Percentiles rank a stretch among this genome's conserved stretches.
These are phyloP conservation scores for Coemansia sp. DNA, from an alignment of 192 early-diverging fungal genomes.

Conservation along the genomic window DNA sequence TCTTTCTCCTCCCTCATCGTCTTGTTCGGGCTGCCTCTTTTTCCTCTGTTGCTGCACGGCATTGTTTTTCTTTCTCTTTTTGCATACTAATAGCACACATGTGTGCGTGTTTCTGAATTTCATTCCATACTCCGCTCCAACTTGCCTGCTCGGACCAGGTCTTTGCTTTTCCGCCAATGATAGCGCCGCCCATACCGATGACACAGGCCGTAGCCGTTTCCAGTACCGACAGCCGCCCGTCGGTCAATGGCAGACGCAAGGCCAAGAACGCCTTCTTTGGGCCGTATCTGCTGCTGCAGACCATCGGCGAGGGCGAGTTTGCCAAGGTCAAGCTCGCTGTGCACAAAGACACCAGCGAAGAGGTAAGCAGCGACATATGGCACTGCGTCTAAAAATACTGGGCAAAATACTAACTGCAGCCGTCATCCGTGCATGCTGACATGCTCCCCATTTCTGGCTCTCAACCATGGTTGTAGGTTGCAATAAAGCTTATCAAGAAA, in stretches of 20 bases:
- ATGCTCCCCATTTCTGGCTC: background rate
- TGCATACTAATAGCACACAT: slow-evolving; percentile 14
- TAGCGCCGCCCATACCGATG: slow-evolving; percentile 54
- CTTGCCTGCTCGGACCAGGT: background rate
- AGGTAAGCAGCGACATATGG: slow-evolving; percentile 32
- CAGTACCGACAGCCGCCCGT: slow-evolving; percentile 37
- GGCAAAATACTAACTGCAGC: background rate
- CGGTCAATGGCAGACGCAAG: slow-evolving; percentile 46
- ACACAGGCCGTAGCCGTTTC: slow-evolving; percentile 56
- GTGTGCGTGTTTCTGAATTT: slow-evolving; percentile 5
- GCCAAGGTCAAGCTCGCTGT: slow-evolving; percentile 96
- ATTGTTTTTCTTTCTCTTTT: slow-evolving; percentile 5
- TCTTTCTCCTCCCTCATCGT: slow-evolving; percentile 2
- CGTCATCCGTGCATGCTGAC: too few species aligned
- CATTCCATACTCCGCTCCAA: background rate
- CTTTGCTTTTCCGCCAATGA: slow-evolving; percentile 19
- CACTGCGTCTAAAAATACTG: too few species aligned
- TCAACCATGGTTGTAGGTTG: slow-evolving; percentile 57
- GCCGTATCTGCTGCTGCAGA: slow-evolving; percentile 92
- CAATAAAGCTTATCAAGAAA: slow-evolving; percentile 95
- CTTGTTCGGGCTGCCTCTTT: slow-evolving; percentile 7
- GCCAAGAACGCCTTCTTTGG: slow-evolving; percentile 71
- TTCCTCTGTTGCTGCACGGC: slow-evolving; percentile 9
- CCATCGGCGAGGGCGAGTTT: slow-evolving; percentile 97
- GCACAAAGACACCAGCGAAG: slow-evolving; percentile 72